Evolutionary conservation across 2,329 filamentous ascomycete species (phyloP), one percentile per base, ranked within the genome.

Genomic region (Westerdykella ornata): DNA sequence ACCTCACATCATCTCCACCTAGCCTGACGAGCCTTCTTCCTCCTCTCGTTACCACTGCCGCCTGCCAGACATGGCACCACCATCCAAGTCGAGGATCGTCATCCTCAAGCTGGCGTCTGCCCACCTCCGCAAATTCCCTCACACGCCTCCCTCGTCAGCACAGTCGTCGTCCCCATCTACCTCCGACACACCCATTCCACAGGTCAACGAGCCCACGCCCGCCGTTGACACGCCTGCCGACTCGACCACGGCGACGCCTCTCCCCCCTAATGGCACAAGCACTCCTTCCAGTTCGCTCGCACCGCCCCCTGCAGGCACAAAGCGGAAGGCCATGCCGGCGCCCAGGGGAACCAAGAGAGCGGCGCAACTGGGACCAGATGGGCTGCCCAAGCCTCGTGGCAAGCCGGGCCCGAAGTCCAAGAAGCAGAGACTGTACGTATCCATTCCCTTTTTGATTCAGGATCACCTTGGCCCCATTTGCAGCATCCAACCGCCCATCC

Each of bases 341-440:
- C 77, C 79, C 16, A 84, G 84, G 54, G 78, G 74, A 41, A 74
- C 72, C 44, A 84, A 85, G 68, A 74, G 68, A 46, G 64, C 67
- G 44, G 69, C 67, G 57, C 72, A 68, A 67, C 56, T 62, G 70
- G 64, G 44, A 57, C 67, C 70, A 57, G 85, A 89, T 49, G 74
- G 72, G 26, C 60, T 71, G 18, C 73, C 82, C n/a, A 88, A 85
- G 67, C 74, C 82, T 41, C 75, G 86, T 62, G 85, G 85, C 62
- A 94, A 94, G 72, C 90, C 92, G 5, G 90, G 90, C 5, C 90
- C 90, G 0, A 97, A 96, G 78, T 33, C 30, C 30, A 95, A 96
- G 80, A 95, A 94, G 72, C 82, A 85, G 51, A 82, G 85, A 75
- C 70, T 95, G 90, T 96, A 84, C 71, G 88, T 84, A 41, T 43